Evolutionary conservation across 2,329 filamentous ascomycete species (phyloP).

Genomic region (Alternaria sp.): DNA sequence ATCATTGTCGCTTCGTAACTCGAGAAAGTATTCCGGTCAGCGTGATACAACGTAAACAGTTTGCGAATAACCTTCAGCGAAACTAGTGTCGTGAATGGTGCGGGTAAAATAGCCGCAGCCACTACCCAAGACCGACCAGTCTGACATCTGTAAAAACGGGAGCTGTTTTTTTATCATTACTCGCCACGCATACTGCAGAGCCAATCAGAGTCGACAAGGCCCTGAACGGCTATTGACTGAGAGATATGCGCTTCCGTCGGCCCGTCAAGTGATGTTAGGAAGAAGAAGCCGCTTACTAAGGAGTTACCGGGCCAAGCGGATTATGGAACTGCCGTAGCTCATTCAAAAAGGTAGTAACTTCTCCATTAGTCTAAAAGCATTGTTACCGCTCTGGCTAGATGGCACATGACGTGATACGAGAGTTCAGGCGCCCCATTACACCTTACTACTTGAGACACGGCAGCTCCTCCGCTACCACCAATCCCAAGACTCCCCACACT

Average conservation of each 20-base stretch:
- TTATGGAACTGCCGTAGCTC: neutral
- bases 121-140: neutral
- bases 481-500: neutral
- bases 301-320: neutral
- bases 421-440: neutral
- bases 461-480: neutral
- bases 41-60: slow-evolving; percentile 18
- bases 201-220: neutral
- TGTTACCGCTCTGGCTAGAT: neutral
- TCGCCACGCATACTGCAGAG: neutral
- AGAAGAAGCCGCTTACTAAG: neutral
- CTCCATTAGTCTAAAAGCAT: neutral
- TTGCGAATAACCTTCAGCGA: slow-evolving; percentile 18
- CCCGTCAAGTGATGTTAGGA: neutral
- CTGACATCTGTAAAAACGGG: neutral
- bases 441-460: neutral
- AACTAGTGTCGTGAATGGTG: neutral
- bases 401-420: neutral
- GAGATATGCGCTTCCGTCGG: neutral
- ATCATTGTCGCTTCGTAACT: neutral
- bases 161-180: neutral
- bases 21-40: slow-evolving; percentile 7
- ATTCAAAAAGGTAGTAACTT: neutral
- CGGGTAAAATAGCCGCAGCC: neutral
- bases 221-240: neutral